phyloP scores from a whole-genome alignment of 306 rosid genomes.

The Acacia confusa region DNA sequence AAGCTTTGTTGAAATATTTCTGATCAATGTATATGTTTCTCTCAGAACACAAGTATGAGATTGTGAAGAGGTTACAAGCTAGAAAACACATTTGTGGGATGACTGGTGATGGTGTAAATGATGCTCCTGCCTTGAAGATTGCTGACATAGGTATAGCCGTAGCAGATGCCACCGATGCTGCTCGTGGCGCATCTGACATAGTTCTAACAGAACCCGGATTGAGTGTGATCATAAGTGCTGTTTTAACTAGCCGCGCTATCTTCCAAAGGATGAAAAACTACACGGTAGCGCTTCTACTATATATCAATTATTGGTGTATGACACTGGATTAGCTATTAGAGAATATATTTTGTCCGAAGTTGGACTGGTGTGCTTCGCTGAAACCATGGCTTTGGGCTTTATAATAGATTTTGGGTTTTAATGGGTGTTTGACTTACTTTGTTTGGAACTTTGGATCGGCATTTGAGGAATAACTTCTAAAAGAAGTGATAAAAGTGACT shows the following conservation, averaged over 20 bases:
- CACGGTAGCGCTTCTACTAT: constrained; percentile 47
- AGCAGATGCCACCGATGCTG: constrained; percentile 78
- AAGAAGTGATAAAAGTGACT: too few species aligned
- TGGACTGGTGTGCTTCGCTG: too few species aligned
- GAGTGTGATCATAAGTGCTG: constrained; percentile 81
- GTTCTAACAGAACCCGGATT: constrained; percentile 79
- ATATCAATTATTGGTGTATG: not conserved
- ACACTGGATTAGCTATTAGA: not conserved
- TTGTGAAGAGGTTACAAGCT: constrained; percentile 69
- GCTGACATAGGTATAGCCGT: constrained; percentile 86
- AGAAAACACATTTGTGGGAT: constrained; percentile 76
- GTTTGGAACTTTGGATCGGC: too few species aligned
- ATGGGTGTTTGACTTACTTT: too few species aligned
- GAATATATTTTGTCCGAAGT: too few species aligned
- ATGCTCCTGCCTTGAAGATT: constrained; percentile 79
- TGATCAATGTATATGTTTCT: not conserved
- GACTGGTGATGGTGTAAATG: constrained; percentile 87
- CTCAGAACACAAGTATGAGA: constrained; percentile 79
- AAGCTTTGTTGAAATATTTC: constrained; percentile 5
- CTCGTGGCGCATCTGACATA: constrained; percentile 75
- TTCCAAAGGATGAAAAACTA: constrained; percentile 83
- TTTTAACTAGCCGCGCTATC: constrained; percentile 75
- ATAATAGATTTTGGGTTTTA: too few species aligned
- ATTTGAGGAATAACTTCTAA: too few species aligned
- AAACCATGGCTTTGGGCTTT: too few species aligned